A percentile compares a stretch with the other conserved stretches of the same genome.
Evolutionary conservation across 371 early-diverging fungal species (phyloP).

Genomic region (Funneliformis caledonium): DNA sequence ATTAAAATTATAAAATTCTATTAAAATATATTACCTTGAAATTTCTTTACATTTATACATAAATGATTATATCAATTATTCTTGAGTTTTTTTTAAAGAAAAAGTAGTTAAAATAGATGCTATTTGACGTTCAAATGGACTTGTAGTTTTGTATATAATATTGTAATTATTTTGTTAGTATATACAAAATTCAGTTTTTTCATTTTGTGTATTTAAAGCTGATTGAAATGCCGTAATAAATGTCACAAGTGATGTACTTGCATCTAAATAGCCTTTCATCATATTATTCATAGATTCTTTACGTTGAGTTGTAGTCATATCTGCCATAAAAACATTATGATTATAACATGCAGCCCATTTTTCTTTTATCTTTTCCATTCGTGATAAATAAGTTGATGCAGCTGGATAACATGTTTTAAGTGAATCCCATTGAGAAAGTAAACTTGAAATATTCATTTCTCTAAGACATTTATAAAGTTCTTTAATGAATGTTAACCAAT

Average conservation of each 20-base stretch:
- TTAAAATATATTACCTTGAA: too few species aligned
- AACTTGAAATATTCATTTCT: background rate
- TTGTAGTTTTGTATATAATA: too few species aligned
- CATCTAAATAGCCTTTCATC: constrained; percentile 18
- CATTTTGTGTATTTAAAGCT: too few species aligned
- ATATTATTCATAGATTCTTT: constrained; percentile 16
- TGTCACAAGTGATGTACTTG: background rate
- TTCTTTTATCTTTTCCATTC: constrained; percentile 12
- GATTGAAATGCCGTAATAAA: too few species aligned
- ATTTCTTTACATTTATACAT: too few species aligned
- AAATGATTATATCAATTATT: too few species aligned
- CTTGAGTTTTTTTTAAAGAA: too few species aligned
- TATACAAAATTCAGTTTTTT: too few species aligned
- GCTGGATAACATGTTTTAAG: background rate
- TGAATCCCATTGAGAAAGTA: background rate
- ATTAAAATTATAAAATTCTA: too few species aligned
- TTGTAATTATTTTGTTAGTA: too few species aligned
- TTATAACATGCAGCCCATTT: constrained; percentile 21
- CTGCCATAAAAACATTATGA: constrained; percentile 7
- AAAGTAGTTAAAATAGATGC: too few species aligned
- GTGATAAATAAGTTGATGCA: background rate
- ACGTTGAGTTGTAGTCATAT: constrained; percentile 5
- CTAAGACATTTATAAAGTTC: background rate
- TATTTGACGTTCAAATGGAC: too few species aligned
- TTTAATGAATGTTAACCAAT: background rate